phyloP scores from a whole-genome alignment of 2,329 filamentous ascomycete genomes.

The Xylaria sp. region DNA sequence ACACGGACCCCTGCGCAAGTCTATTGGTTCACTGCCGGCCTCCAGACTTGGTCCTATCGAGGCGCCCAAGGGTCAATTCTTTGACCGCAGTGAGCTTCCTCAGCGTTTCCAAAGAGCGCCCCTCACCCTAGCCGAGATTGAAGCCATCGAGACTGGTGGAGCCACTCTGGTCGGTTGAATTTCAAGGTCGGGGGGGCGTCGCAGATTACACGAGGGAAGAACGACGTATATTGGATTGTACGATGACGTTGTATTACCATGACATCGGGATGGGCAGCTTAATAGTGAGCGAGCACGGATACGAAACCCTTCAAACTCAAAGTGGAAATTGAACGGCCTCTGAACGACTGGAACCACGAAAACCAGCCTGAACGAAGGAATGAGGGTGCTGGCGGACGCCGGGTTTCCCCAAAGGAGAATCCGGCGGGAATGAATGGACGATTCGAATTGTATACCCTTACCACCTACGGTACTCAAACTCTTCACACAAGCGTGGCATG shows the following conservation, averaged over 20 bases:
- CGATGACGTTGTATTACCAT: slow-evolving; percentile 38
- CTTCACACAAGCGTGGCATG: slow-evolving; percentile 15
- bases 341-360: slow-evolving; percentile 7
- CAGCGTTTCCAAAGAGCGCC: slow-evolving; percentile 80
- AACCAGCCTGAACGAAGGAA: slow-evolving; percentile 21
- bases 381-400: slow-evolving; percentile 6
- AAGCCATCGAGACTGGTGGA: slow-evolving; percentile 93
- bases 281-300: slow-evolving; percentile 24
- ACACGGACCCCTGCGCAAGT: slow-evolving; percentile 77
- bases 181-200: neutral
- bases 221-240: slow-evolving; percentile 32
- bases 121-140: slow-evolving; percentile 86
- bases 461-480: slow-evolving; percentile 3
- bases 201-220: slow-evolving; percentile 17
- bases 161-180: slow-evolving; percentile 67
- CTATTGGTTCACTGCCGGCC: slow-evolving; percentile 66
- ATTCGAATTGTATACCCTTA: neutral
- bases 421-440: slow-evolving; percentile 1
- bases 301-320: slow-evolving; percentile 10
- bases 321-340: slow-evolving; percentile 15
- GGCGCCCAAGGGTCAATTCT: slow-evolving; percentile 79
- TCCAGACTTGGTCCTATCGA: slow-evolving; percentile 77
- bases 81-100: slow-evolving; percentile 90
- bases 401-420: neutral
- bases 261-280: slow-evolving; percentile 26